Evolutionary conservation across 1,284 basidiomycete species (phyloP), one percentile per base, ranked within the genome.

Genomic region (Marasmius fiardii): DNA sequence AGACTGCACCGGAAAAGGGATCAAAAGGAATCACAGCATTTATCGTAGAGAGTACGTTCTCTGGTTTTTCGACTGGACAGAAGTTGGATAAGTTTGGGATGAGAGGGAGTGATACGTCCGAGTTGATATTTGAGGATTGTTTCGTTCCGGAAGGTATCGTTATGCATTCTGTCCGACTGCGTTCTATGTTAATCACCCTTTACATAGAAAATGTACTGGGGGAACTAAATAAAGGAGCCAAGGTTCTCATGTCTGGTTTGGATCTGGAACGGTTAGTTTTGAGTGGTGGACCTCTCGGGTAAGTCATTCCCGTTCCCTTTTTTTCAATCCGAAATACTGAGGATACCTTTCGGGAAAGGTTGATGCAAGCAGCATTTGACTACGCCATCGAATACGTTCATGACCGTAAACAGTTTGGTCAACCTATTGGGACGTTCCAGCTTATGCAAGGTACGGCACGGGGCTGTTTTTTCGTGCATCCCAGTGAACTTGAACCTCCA

Each of bases 81-180:
- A 94, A 95, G 64, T 77, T 98, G 20, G 95, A 98, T 74, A 98
- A 98, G 71, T 86, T 98, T 65, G 95, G 95, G 1, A 98, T 98
- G 95, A 79, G 95, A 59, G 95, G 95, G 41, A 93, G 90, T 56
- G 94, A 97, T 66, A 98, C 95, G 0, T 95, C 93, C 65, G 95
- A 97, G 70, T 76, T 98, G 28, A 88, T 96, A 33, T 98, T 98
- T 63, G 93, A 97, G 65, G 82, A 94, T 63, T 95, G 95, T 63
- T 81, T 88, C 63, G 88, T 97, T 2, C 93, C 94, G 1, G 85
- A 89, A 67, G 87, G 90, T 90, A 54, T 56, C 34, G 10, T 43
- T 34, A 5, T 44, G 31, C 56, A 54, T 58, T 45, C 35, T 23
- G 31, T n/a, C 24, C 28, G n/a, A 39, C n/a, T 1, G 16, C 33